These are phyloP conservation scores for Blastobotrys parvus DNA, from an alignment of 805 yeast species.

Conservation along the genomic window DNA sequence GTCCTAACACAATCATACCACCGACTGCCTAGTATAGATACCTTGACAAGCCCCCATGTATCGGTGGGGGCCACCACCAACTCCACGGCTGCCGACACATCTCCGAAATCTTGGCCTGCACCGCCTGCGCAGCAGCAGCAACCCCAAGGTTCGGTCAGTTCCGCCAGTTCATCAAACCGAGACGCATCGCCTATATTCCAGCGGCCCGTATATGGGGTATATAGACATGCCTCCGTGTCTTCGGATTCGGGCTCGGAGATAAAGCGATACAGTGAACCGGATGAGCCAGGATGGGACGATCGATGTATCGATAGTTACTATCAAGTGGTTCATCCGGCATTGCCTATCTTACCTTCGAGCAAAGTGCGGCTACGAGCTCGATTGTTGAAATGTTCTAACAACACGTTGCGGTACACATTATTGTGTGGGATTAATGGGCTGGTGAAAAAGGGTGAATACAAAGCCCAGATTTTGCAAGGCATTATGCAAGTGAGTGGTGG, in stretches of 20 bases:
- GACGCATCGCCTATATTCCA: background rate
- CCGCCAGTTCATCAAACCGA: background rate
- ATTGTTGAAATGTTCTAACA: conserved; percentile 20
- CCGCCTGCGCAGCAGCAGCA: conserved; percentile 5
- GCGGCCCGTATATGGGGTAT: background rate
- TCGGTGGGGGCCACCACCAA: background rate
- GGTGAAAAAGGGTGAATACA: conserved; percentile 5
- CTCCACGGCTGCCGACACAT: conserved; percentile 2
- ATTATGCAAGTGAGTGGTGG: conserved; percentile 5
- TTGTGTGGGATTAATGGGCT: conserved; percentile 16
- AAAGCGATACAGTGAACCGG: background rate
- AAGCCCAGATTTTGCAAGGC: conserved; percentile 6
- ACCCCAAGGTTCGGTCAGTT: background rate
- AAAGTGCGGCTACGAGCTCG: conserved; percentile 24
- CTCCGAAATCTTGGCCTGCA: background rate
- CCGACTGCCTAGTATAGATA: conserved; percentile 21
- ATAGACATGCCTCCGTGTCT: background rate
- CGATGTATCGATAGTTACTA: conserved; percentile 30
- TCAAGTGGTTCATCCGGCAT: conserved; percentile 29
- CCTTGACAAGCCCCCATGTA: conserved; percentile 7
- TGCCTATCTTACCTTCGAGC: conserved; percentile 32
- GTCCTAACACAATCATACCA: conserved; percentile 1
- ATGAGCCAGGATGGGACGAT: conserved; percentile 22
- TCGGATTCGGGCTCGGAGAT: background rate
- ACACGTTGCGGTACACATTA: conserved; percentile 22